A percentile compares a stretch with the other conserved stretches of the same genome.
Conservation (phyloP, 495 filamentous ascomycete genomes). For the Daldinia bambusicola region DNA sequence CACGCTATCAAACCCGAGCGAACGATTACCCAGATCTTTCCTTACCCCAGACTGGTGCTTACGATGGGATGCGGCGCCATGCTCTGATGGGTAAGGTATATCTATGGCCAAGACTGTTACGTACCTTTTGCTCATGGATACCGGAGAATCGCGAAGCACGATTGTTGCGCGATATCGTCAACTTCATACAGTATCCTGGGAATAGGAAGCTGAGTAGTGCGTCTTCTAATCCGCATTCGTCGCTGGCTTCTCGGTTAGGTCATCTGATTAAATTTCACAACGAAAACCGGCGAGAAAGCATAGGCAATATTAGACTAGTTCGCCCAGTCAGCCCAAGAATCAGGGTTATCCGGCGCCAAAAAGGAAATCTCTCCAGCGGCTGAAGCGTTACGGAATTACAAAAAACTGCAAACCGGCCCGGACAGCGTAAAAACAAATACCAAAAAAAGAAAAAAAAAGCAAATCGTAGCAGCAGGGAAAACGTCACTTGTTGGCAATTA, state of each 20-base stretch:
- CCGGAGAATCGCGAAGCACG: constrained; percentile 6
- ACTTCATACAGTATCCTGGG: constrained; percentile 24
- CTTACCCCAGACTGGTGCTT: constrained; percentile 48
- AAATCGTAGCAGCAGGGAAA: constrained; percentile 21
- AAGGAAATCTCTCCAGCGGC: constrained; percentile 33
- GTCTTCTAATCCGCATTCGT: constrained; percentile 20
- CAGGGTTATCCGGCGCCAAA: constrained; percentile 30
- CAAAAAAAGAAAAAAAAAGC: constrained; percentile 17
- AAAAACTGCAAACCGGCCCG: not conserved
- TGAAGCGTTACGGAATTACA: constrained; percentile 35
- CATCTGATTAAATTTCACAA: constrained; percentile 31
- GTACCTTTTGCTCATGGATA: constrained; percentile 34
- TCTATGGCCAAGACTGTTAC: constrained; percentile 36
- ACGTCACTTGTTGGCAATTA: constrained; percentile 42
- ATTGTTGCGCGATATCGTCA: constrained; percentile 37
- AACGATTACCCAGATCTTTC: constrained; percentile 38
- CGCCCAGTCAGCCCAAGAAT: constrained; percentile 13
- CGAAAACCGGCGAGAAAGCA: constrained; percentile 15
- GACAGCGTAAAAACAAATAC: constrained; percentile 17
- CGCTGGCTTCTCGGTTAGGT: constrained; percentile 5
- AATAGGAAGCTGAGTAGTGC: constrained; percentile 26
- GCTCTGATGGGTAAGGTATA: constrained; percentile 45
- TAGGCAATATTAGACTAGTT: constrained; percentile 24
- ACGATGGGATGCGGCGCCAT: constrained; percentile 43
- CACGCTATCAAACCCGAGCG: constrained; percentile 23